Percentiles rank a stretch among this genome's conserved stretches.
Evolutionary conservation across 257 asterid genomes (phyloP).

Genomic region (Rehmannia glutinosa): DNA sequence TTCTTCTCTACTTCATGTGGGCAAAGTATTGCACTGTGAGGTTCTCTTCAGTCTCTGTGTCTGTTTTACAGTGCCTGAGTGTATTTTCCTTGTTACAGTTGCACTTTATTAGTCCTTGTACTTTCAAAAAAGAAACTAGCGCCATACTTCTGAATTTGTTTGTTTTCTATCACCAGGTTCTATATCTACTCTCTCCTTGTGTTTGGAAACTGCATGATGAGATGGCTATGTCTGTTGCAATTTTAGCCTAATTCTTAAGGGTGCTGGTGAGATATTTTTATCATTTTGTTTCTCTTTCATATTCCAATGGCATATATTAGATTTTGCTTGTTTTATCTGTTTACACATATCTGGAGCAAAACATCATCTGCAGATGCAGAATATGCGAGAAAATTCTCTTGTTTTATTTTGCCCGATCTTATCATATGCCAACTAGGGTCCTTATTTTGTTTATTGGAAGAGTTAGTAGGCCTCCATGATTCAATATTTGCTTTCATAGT

Average conservation of each 20-base stretch:
- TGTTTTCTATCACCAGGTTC: not conserved
- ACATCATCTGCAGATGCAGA: too few relatives aligned
- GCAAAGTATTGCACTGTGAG: not conserved
- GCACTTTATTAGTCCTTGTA: not conserved
- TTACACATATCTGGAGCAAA: too few relatives aligned
- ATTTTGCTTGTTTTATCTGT: too few relatives aligned
- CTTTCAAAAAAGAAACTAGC: not conserved
- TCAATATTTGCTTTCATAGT: too few relatives aligned
- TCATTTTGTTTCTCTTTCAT: too few relatives aligned
- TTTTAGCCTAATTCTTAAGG: not conserved
- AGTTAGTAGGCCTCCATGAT: too few relatives aligned
- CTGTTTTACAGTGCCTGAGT: too few relatives aligned
- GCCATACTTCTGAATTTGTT: conserved; percentile 7
- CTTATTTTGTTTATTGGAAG: too few relatives aligned
- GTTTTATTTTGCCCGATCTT: too few relatives aligned
- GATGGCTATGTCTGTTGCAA: not conserved
- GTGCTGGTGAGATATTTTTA: conserved; percentile 11
- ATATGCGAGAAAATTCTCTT: too few relatives aligned
- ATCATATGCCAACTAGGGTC: too few relatives aligned
- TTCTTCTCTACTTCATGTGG: not conserved
- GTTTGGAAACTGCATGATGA: not conserved
- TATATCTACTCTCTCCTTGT: not conserved
- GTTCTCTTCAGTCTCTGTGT: conserved; percentile 10
- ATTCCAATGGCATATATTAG: too few relatives aligned
- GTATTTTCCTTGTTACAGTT: not conserved